Base-by-base conservation (phyloP, 2,329 filamentous ascomycete species). In the Aureobasidium lini region DNA sequence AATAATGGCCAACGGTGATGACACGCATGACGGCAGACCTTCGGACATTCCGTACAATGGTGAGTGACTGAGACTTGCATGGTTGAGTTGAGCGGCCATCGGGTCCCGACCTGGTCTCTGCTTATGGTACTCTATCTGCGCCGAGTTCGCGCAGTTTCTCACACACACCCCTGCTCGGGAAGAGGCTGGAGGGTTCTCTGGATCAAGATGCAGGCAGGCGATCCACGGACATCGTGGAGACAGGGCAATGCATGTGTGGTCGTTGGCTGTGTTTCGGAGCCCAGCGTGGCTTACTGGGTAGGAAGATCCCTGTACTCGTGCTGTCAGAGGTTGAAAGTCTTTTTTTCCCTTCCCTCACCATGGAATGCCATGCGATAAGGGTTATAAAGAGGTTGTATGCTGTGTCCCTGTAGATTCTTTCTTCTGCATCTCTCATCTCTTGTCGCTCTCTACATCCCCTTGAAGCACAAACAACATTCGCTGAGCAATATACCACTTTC, bases 141-240 rank as follows among this genome's bases (percentile, higher is more conserved):
- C 36, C 34, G 50, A 42, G 4, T 13, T 42, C 23, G 37, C 23
- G 49, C 36, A 42, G 18, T n/a, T 16, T 34, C n/a, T 37, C 50
- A 16, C 50, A 43, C 50, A 32, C 28, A 42, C 50, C 50, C 37
- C 34, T 36, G 50, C n/a, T 29, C 37, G 37, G 50, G 3, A 42
- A 43, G 34, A 43, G 49, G 50, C 39, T 54, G 50, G 50, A 52
- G 10, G 36, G 18, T 11, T 43, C 39, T 54, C 37, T 32, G 18
- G 34, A 15, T n/a, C 28, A 8, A 43, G 4, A 42, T 42, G 36
- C 39, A 54, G 28, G 50, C 31, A 44, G 15, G 16, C 39, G 52
- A 56, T 11, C 31, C 52, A 56, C 52, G 39, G 52, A 56, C 40
- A 56, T 46, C 31, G 18, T 56, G 52, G 44, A 47, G 44, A 47